Percentiles rank a stretch among this genome's conserved stretches.
These are phyloP conservation scores for Serendipita vermifera DNA, from an alignment of 768 basidiomycete species.

Conservation along the genomic window DNA sequence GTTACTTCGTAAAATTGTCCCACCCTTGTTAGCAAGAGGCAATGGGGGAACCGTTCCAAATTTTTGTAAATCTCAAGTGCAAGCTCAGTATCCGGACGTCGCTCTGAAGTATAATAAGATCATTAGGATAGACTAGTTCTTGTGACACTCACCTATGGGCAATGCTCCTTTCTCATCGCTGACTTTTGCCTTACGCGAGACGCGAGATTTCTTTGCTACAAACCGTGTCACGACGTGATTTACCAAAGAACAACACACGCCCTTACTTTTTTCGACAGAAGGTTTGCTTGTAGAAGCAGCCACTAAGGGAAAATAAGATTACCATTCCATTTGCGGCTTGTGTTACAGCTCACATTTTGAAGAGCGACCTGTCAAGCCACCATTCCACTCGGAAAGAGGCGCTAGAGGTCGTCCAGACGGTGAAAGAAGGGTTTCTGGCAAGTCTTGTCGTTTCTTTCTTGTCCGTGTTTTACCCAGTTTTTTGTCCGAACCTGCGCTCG, in stretches of 20 bases:
- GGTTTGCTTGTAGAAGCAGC: not conserved
- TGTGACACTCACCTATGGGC: too few species aligned
- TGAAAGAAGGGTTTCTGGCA: conserved; percentile 37
- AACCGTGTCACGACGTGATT: too few species aligned
- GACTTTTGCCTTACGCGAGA: not conserved
- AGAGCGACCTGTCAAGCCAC: conserved; percentile 19
- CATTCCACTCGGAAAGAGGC: conserved; percentile 33
- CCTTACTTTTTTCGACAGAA: not conserved
- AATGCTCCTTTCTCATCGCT: too few species aligned
- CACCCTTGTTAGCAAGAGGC: conserved; percentile 79
- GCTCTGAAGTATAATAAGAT: too few species aligned
- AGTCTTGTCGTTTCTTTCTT: conserved; percentile 43
- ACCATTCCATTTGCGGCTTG: not conserved
- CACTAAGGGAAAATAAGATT: not conserved
- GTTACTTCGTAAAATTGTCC: conserved; percentile 91
- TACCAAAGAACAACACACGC: not conserved
- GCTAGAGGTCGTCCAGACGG: conserved; percentile 33
- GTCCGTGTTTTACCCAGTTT: conserved; percentile 13
- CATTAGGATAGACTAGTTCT: too few species aligned
- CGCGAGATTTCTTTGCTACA: conserved; percentile 1
- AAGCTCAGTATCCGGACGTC: conserved; percentile 31
- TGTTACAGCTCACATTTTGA: not conserved
- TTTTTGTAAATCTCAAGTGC: conserved; percentile 62
- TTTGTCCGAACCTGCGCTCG: not conserved
- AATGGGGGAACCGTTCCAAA: conserved; percentile 66